These are phyloP conservation scores for Coriolopsis trogii DNA, from an alignment of 1,284 basidiomycete species.

Conservation along the genomic window DNA sequence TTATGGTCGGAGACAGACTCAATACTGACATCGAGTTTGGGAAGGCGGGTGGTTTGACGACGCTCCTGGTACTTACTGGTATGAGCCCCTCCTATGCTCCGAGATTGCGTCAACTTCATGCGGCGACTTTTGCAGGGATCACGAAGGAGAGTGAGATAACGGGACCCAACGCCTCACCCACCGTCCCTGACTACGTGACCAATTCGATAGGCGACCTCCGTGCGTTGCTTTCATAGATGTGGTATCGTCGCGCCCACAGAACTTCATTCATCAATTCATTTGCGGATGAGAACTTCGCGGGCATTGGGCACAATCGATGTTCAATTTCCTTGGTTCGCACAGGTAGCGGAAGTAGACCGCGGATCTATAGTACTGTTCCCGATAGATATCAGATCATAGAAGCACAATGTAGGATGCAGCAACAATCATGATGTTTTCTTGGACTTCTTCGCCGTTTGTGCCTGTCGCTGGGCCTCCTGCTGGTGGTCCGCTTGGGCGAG, in stretches of 20 bases:
- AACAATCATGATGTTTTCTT: constrained; percentile 13
- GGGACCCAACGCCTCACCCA: constrained; percentile 68
- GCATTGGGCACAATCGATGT: too few species aligned
- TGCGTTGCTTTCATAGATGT: constrained; percentile 20
- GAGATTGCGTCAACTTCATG: background rate
- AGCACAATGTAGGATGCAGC: background rate
- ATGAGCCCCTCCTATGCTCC: constrained; percentile 11
- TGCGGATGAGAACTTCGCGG: too few species aligned
- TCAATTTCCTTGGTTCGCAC: constrained; percentile 12
- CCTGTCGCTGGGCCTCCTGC: constrained; percentile 1
- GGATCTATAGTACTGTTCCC: too few species aligned
- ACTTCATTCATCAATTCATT: too few species aligned
- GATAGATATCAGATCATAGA: too few species aligned
- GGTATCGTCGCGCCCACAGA: background rate
- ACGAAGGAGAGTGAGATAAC: constrained; percentile 71
- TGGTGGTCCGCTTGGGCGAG: constrained; percentile 42
- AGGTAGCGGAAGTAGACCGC: constrained; percentile 1
- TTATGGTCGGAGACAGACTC: constrained; percentile 96
- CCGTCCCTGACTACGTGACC: constrained; percentile 84
- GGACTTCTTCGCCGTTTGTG: constrained; percentile 1
- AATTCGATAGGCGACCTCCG: constrained; percentile 78
- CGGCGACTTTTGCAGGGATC: constrained; percentile 54
- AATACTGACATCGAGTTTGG: constrained; percentile 96
- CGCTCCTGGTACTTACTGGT: constrained; percentile 95
- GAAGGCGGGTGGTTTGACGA: constrained; percentile 81